Percentiles rank a stretch among this genome's conserved stretches.
Conservation (phyloP, 75 land plant species). For the Pinus albicaulis region DNA sequence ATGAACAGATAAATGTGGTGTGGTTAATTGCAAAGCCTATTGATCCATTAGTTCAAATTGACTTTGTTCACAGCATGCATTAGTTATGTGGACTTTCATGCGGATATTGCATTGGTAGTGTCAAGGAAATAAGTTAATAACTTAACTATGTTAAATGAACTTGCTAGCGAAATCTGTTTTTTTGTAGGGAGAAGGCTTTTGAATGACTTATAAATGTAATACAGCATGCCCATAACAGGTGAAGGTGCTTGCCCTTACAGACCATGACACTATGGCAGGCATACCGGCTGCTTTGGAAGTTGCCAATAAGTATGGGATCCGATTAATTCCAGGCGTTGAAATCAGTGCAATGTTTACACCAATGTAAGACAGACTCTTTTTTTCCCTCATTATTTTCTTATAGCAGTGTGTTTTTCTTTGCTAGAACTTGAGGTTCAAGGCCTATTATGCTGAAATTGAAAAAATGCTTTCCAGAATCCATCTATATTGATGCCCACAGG, state of each 20-base stretch:
- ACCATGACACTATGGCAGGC: slow-evolving; percentile 97
- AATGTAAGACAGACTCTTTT: slow-evolving; percentile 28
- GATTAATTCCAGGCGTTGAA: slow-evolving; percentile 91
- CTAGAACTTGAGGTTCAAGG: background rate
- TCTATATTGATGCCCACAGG: too few species aligned
- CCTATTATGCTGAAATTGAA: too few species aligned
- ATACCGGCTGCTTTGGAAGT: slow-evolving; percentile 81
- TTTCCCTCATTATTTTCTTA: background rate
- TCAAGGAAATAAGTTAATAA: background rate
- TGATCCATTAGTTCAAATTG: background rate
- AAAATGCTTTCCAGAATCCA: too few species aligned
- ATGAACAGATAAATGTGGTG: background rate
- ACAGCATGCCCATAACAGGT: slow-evolving; percentile 57
- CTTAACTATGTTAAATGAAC: background rate
- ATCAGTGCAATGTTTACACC: slow-evolving; percentile 69
- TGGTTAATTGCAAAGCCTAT: background rate
- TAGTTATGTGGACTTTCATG: background rate
- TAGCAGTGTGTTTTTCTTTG: background rate
- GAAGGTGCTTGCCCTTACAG: slow-evolving; percentile 91
- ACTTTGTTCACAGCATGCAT: background rate
- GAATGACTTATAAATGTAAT: slow-evolving; percentile 7
- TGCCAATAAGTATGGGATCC: slow-evolving; percentile 63
- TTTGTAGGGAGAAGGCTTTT: background rate
- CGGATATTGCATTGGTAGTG: background rate
- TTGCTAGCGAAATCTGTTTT: background rate